Evolutionary conservation across 495 filamentous ascomycete species (phyloP).

Genomic region (Penicillium roqueforti): DNA sequence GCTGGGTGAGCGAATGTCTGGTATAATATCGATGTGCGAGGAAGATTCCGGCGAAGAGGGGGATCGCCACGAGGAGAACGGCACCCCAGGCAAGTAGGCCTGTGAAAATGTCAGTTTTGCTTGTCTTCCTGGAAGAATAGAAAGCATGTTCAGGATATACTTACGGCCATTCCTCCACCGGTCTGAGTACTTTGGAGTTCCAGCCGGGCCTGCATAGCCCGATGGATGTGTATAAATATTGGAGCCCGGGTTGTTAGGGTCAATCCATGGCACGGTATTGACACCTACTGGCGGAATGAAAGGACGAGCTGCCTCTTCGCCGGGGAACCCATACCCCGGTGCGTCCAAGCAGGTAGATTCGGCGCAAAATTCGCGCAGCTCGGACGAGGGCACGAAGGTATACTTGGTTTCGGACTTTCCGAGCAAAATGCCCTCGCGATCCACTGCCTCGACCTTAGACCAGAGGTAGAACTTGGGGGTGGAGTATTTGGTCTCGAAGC

Average conservation of each 20-base stretch:
- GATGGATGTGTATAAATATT: conserved; percentile 23
- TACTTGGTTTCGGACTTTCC: conserved; percentile 34
- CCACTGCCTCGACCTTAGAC: conserved; percentile 37
- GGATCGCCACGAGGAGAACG: conserved; percentile 7
- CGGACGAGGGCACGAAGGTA: conserved; percentile 40
- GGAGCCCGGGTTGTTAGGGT: conserved; percentile 26
- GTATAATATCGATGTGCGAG: conserved; percentile 14
- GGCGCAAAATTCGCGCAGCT: conserved; percentile 35
- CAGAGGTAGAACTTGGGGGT: conserved; percentile 32
- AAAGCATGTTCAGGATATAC: background rate
- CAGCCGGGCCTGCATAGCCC: conserved; percentile 8
- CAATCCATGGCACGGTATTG: conserved; percentile 42
- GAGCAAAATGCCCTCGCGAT: conserved; percentile 30
- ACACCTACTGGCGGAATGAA: conserved; percentile 34
- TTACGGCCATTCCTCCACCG: conserved; percentile 11
- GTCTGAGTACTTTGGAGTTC: background rate
- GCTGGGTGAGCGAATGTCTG: conserved; percentile 9
- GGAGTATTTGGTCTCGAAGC: conserved; percentile 41
- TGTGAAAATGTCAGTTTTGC: conserved; percentile 2
- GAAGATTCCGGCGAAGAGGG: conserved; percentile 10
- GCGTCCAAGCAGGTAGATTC: conserved; percentile 33
- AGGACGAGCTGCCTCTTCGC: conserved; percentile 28
- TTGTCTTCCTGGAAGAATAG: background rate
- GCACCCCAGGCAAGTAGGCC: conserved; percentile 14
- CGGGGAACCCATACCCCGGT: conserved; percentile 32